phyloP scores from a whole-genome alignment of 345 rosid species.

The Luvunga scandens region DNA sequence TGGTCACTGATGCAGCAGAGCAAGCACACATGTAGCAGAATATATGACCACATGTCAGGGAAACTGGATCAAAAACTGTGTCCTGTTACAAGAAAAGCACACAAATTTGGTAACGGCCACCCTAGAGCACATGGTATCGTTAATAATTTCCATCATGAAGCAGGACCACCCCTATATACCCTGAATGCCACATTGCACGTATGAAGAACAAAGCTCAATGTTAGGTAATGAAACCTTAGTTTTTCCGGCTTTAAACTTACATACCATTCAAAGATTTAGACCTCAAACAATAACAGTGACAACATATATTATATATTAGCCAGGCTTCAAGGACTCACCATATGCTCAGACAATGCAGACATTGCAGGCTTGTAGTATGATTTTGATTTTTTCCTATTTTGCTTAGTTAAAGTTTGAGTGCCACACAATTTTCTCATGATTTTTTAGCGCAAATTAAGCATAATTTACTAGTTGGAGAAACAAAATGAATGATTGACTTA shows the following conservation, averaged over 20 bases:
- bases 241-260: too few relatives aligned
- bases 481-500: slow-evolving; percentile 32
- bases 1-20: slow-evolving; percentile 84
- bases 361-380: neutral
- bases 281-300: neutral
- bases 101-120: neutral
- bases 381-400: neutral
- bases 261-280: neutral
- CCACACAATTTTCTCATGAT: neutral
- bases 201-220: neutral
- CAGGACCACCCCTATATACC: neutral
- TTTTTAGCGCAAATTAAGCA: neutral
- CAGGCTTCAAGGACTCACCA: neutral
- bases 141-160: neutral
- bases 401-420: neutral
- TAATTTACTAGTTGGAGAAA: neutral
- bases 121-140: neutral
- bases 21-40: slow-evolving; percentile 94
- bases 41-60: slow-evolving; percentile 88
- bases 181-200: neutral
- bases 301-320: neutral
- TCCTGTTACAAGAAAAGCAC: slow-evolving; percentile 49
- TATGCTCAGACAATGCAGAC: neutral
- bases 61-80: slow-evolving; percentile 84
- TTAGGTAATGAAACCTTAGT: neutral